These are phyloP conservation scores for Sporothrix brunneoviolacea DNA, from an alignment of 2,329 filamentous ascomycete species.

Conservation along the genomic window DNA sequence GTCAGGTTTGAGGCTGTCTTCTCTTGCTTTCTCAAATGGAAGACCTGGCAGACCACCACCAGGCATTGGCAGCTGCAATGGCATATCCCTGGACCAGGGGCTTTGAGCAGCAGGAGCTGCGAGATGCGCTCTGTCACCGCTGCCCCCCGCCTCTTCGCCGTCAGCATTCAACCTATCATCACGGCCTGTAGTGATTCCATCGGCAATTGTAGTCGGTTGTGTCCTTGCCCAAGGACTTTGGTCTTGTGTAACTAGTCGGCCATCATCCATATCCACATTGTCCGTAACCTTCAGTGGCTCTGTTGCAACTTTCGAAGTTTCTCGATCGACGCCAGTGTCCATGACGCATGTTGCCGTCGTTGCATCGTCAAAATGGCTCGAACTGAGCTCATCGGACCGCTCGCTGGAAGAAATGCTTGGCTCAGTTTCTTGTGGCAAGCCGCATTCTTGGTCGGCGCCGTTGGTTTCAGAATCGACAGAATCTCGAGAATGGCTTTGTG, in stretches of 20 bases:
- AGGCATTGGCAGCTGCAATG: background rate
- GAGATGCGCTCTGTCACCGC: too few species aligned
- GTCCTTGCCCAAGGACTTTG: conserved; percentile 18
- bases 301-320: background rate
- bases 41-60: background rate
- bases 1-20: background rate
- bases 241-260: conserved; percentile 16
- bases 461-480: too few species aligned
- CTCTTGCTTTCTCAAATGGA: background rate
- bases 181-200: background rate
- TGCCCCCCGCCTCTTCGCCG: background rate
- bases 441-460: background rate
- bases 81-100: conserved; percentile 4
- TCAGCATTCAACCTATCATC: background rate
- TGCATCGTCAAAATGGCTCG: background rate
- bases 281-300: background rate
- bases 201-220: background rate
- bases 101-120: background rate
- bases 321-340: background rate
- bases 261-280: background rate
- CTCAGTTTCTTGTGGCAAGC: background rate
- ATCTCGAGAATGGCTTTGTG: too few species aligned
- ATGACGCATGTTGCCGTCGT: background rate
- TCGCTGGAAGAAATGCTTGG: too few species aligned
- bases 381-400: background rate